Evolutionary conservation across 345 rosid species (phyloP).

Genomic region (Streptanthus diversifolius): DNA sequence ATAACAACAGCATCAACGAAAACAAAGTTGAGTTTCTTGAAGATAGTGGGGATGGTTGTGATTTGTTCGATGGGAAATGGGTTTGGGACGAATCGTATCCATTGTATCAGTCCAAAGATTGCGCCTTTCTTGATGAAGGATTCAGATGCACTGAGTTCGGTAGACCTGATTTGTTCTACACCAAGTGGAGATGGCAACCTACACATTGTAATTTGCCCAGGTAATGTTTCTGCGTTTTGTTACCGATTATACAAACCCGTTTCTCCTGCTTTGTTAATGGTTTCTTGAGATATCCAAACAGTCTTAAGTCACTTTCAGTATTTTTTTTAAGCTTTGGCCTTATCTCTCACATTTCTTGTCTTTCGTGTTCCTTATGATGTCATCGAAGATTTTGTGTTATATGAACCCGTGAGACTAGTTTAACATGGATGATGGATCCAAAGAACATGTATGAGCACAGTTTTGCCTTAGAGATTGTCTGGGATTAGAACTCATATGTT

Average conservation of each 20-base stretch:
- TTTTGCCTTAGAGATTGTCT: neutral
- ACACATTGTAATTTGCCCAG: conserved; percentile 76
- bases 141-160: conserved; percentile 90
- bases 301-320: neutral
- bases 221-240: conserved; percentile 33
- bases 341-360: neutral
- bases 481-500: neutral
- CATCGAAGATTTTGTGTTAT: neutral
- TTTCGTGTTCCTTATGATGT: neutral
- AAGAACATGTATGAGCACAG: neutral
- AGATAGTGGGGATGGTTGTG: conserved; percentile 53
- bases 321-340: neutral
- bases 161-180: conserved; percentile 75
- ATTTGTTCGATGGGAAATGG: conserved; percentile 87
- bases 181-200: conserved; percentile 99
- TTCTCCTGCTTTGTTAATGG: neutral
- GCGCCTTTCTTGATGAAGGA: conserved; percentile 75
- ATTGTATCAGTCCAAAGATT: conserved; percentile 76
- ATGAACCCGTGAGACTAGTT: neutral
- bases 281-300: neutral
- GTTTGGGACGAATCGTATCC: conserved; percentile 94
- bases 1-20: neutral
- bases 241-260: neutral
- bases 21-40: conserved; percentile 57
- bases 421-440: neutral